Evolutionary conservation across 345 rosid species (phyloP).

Genomic region (Brassica juncea): DNA sequence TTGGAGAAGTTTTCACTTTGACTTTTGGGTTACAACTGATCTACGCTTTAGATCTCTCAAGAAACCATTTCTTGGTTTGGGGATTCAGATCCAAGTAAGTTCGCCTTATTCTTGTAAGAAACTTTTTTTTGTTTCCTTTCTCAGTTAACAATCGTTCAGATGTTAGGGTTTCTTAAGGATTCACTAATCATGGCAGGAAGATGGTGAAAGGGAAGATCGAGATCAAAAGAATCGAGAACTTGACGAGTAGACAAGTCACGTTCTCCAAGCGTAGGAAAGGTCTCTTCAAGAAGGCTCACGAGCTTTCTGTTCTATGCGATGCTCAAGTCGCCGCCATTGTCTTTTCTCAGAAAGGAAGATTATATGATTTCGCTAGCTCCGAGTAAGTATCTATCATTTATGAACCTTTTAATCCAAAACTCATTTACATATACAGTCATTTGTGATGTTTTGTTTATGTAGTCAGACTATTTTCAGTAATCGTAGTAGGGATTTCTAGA

Average conservation of each 20-base stretch:
- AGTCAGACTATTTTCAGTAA: neutral
- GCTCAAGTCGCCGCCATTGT: constrained; percentile 54
- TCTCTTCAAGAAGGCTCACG: constrained; percentile 58
- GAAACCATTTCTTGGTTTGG: constrained; percentile 16
- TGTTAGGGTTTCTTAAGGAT: constrained; percentile 11
- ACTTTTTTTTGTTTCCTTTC: neutral
- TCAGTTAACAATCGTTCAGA: neutral
- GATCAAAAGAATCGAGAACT: constrained; percentile 54
- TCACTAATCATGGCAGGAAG: constrained; percentile 14
- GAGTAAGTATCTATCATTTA: constrained; percentile 35
- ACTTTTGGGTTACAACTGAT: constrained; percentile 1
- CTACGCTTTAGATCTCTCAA: constrained; percentile 25
- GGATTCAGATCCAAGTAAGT: constrained; percentile 17
- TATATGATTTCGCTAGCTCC: constrained; percentile 49
- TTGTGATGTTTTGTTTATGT: neutral
- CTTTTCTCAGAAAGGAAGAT: constrained; percentile 53
- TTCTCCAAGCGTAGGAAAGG: constrained; percentile 59
- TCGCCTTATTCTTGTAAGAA: neutral
- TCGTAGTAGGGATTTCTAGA: neutral
- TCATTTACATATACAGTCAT: neutral
- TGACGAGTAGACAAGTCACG: constrained; percentile 56
- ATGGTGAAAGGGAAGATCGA: constrained; percentile 57
- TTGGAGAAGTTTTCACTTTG: neutral
- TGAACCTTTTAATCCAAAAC: neutral
- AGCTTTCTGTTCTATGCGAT: constrained; percentile 46